phyloP scores from a whole-genome alignment of 192 early-diverging fungal species.

The Kickxella alabastrina region DNA sequence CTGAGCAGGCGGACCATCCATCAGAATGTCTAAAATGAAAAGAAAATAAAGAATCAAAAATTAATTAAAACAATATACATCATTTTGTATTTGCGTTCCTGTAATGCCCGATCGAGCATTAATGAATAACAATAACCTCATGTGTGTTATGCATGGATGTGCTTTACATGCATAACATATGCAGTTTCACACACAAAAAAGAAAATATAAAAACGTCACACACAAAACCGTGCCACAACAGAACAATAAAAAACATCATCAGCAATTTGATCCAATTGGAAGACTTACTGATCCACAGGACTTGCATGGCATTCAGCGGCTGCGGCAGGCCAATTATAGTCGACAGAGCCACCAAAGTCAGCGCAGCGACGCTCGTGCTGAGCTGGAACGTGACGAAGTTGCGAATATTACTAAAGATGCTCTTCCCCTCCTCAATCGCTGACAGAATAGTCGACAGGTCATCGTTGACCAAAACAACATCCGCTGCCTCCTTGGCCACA shows the following conservation, averaged over 20 bases:
- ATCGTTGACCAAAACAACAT: constrained; percentile 96
- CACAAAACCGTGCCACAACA: neutral
- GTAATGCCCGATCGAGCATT: too few relatives aligned
- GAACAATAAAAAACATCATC: neutral
- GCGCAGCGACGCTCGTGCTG: constrained; percentile 87
- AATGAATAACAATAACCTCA: too few relatives aligned
- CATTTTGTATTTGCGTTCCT: neutral
- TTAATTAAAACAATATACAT: neutral
- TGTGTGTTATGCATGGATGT: too few relatives aligned
- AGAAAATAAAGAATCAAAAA: neutral
- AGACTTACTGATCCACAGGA: constrained; percentile 93
- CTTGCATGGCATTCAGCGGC: constrained; percentile 98
- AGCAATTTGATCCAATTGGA: neutral
- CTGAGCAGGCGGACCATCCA: constrained; percentile 98
- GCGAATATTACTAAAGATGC: constrained; percentile 97
- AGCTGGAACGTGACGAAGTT: constrained; percentile 97
- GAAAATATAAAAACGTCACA: too few relatives aligned
- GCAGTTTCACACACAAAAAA: too few relatives aligned
- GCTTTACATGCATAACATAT: too few relatives aligned
- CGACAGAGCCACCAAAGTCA: constrained; percentile 81
- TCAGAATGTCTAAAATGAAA: constrained; percentile 77
- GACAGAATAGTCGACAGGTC: constrained; percentile 88
- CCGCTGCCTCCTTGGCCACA: constrained; percentile 93
- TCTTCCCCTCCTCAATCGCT: constrained; percentile 97
- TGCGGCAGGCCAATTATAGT: constrained; percentile 83